Base-by-base conservation (phyloP, 2,329 filamentous ascomycete genomes). In the Aurifilum marmelostoma region DNA sequence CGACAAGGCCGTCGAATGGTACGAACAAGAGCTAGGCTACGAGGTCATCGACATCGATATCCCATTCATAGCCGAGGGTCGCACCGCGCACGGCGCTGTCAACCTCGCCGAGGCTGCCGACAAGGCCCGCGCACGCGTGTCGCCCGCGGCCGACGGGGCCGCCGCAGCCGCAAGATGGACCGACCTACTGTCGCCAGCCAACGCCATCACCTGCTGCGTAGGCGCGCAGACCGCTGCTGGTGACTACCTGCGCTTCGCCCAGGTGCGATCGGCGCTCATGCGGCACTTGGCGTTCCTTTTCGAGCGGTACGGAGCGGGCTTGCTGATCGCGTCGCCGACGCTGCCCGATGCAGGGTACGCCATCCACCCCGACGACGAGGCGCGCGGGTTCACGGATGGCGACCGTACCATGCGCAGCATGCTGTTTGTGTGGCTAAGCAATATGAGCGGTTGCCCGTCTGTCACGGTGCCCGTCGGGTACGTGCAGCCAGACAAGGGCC, bases 391-490 rank as follows among this genome's bases (percentile, higher is more conserved):
- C 73, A 90, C 85, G 50, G 91, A 97, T 77, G 90, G 85, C 0
- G 93, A 96, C 76, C 83, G 81, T 71, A 89, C 88, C 21, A 82
- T 97, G n/a, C 83, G 87, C 34, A 92, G 88, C 76, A 97, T 97
- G 93, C 88, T 91, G 78, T 97, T 93, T 79, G 89, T 92, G 21
- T 97, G 92, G 87, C 80, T 97, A 47, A 91, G 94, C 8, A 97
- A 97, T 79, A 90, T 93, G 74, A 88, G 85, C 0, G 94, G 94
- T 0, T 89, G 90, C 63, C 94, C 94, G 0, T 89, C 92, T 1
- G 86, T 97, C 16, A 89, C 84, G 60, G 89, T 88, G 47, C 93
- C 94, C 0, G 89, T 92, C 14, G 94, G 92, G 0, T 97, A 94
- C 79, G 85, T 83, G 3, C 81, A 87, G 34, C 83, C 86, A 0